These are phyloP conservation scores for Aspergillus fumigatus DNA, from an alignment of 2,329 filamentous ascomycete genomes.

Conservation along the genomic window DNA sequence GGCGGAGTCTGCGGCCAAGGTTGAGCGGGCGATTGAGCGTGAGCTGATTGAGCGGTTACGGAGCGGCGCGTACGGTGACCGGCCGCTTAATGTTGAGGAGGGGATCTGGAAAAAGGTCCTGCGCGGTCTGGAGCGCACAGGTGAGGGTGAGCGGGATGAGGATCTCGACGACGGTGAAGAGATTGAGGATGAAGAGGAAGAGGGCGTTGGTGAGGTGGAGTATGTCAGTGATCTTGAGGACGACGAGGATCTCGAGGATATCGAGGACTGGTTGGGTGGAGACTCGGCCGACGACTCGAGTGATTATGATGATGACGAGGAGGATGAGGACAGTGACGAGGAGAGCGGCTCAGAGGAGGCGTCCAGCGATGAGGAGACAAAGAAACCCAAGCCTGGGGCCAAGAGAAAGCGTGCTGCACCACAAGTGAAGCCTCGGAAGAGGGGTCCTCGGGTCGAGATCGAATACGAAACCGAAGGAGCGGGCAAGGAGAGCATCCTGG, in stretches of 20 bases:
- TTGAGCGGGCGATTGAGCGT: slow-evolving; percentile 91
- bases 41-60: slow-evolving; percentile 88
- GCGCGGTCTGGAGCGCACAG: slow-evolving; percentile 79
- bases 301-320: slow-evolving; percentile 46
- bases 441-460: slow-evolving; percentile 65
- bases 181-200: slow-evolving; percentile 69
- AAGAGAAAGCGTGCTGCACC: slow-evolving; percentile 56
- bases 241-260: slow-evolving; percentile 78
- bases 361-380: slow-evolving; percentile 45
- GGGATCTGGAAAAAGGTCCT: slow-evolving; percentile 97
- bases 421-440: slow-evolving; percentile 55
- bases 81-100: slow-evolving; percentile 92
- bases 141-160: slow-evolving; percentile 75
- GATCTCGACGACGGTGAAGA: slow-evolving; percentile 85
- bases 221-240: slow-evolving; percentile 89
- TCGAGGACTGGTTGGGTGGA: slow-evolving; percentile 90
- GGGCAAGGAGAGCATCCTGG: slow-evolving; percentile 46
- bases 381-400: slow-evolving; percentile 42
- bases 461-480: slow-evolving; percentile 72
- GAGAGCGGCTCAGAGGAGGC: slow-evolving; percentile 39
- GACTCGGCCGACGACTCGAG: slow-evolving; percentile 53
- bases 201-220: slow-evolving; percentile 74
- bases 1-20: slow-evolving; percentile 79
- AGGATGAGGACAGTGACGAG: slow-evolving; percentile 49
- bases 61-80: slow-evolving; percentile 89